Percentiles rank a stretch among this genome's conserved stretches.
phyloP scores from a whole-genome alignment of 1,284 basidiomycete genomes.

The Tausonia pullulans region DNA sequence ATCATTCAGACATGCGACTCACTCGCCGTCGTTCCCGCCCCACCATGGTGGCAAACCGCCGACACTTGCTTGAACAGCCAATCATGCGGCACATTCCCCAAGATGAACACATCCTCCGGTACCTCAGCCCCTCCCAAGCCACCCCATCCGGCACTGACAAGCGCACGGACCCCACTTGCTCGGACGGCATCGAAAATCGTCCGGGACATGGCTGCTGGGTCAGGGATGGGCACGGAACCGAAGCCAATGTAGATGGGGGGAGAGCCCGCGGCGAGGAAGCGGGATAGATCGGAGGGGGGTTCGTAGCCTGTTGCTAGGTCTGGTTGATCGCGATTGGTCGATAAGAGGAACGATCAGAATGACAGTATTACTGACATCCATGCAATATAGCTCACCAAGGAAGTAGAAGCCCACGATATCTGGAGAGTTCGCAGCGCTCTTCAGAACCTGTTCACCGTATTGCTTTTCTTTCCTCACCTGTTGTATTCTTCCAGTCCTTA shows the following conservation, averaged over 20 bases:
- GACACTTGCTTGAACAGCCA: conserved; percentile 50
- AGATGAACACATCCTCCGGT: conserved; percentile 47
- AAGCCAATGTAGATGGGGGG: conserved; percentile 52
- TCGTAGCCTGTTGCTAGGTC: conserved; percentile 41
- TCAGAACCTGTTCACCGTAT: no score
- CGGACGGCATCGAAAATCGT: conserved; percentile 48
- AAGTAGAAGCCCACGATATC: conserved; percentile 58
- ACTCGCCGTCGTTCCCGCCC: no score
- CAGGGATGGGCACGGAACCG: conserved; percentile 52
- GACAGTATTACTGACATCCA: no score
- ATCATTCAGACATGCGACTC: no score
- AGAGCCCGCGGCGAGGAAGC: conserved; percentile 44
- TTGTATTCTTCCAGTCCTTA: conserved; percentile 45
- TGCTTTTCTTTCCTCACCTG: no score
- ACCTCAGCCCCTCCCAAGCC: conserved; percentile 41
- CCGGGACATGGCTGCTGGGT: conserved; percentile 49
- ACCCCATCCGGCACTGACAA: conserved; percentile 55
- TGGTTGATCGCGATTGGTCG: no score
- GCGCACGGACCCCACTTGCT: conserved; percentile 45
- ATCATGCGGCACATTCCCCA: conserved; percentile 50
- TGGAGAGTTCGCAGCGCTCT: conserved; percentile 21
- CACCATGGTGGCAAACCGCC: conserved; percentile 57
- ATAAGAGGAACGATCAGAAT: no score
- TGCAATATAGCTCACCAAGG: conserved; percentile 26
- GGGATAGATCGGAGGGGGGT: conserved; percentile 40